phyloP scores from a whole-genome alignment of 75 land plant species.

The Selaginella moellendorffii region DNA sequence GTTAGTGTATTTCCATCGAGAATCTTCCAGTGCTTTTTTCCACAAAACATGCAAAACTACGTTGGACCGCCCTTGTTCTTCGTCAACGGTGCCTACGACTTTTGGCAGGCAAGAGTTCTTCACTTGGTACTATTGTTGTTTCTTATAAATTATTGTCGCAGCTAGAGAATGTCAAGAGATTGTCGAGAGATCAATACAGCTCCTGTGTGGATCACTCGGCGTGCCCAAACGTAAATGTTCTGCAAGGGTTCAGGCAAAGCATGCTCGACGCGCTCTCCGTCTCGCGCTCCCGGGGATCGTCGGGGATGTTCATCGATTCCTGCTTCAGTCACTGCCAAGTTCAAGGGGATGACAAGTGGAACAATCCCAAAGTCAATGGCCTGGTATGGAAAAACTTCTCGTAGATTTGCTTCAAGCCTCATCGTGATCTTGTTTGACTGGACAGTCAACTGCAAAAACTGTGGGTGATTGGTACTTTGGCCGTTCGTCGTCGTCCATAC shows the following conservation, averaged over 20 bases:
- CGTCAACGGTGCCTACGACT: background rate
- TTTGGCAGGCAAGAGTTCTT: background rate
- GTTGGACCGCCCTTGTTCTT: background rate
- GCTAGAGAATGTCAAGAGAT: background rate
- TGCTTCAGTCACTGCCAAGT: background rate
- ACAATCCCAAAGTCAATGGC: background rate
- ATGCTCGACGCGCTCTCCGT: background rate
- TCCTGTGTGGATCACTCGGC: background rate
- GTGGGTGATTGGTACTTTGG: background rate
- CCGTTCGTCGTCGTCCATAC: background rate
- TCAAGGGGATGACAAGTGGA: background rate
- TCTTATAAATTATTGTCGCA: background rate
- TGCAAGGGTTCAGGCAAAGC: background rate
- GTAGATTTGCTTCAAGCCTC: too few species aligned
- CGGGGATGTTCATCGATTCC: background rate
- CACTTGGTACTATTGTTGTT: background rate
- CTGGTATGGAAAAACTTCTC: too few species aligned
- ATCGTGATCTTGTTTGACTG: too few species aligned
- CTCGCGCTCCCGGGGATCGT: background rate
- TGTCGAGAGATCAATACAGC: background rate
- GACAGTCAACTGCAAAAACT: background rate
- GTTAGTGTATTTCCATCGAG: too few species aligned
- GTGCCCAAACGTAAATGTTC: background rate
- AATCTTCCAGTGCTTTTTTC: background rate
- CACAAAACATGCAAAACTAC: background rate